Base-by-base conservation (phyloP, 495 filamentous ascomycete genomes). In the Penicillium alfredii region DNA sequence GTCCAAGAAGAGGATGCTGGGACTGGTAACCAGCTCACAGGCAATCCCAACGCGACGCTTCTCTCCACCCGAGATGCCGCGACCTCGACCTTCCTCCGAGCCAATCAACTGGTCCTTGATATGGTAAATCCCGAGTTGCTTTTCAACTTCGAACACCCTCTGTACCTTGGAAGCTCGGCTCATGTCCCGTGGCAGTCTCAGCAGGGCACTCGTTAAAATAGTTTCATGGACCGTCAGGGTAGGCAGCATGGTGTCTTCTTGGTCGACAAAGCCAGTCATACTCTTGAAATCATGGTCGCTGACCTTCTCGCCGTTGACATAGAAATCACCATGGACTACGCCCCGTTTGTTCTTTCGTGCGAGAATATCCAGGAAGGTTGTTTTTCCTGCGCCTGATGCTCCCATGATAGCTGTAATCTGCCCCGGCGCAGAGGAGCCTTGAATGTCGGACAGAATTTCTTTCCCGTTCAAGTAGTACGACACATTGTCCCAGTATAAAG, bases 371-470 rank as follows among this genome's bases (percentile, higher is more conserved):
- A 99, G 66, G 62, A 97, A 99, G 0, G 88, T 94, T 1, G 90
- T 97, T 63, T 99, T 99, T 35, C 92, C 92, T 15, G 92, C 92
- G 6, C 92, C 92, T 3, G 93, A 97, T 8, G 92, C 88, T 24
- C 92, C 92, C 90, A 99, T 97, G 55, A 99, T 95, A 14, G 92
- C 92, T 51, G 92, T 85, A 6, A 99, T 74, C 49, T 97, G 85
- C 0, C 92, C 92, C 1, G 89, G 84, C 46, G 84, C 80, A 8
- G 90, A 88, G 20, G 84, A 80, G 28, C 92, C 92, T 41, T 78
- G 80, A 24, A 99, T 80, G 19, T 74, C 78, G 4, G 74, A 73
- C 1, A 99, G 71, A 38, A 99, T 95, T 42, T 85, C 69, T 61
- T 85, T 95, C 6, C 85, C 86, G 51, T 90, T 92, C 4, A 98